Conservation (phyloP, 2,329 filamentous ascomycete species). For the Phialophora chinensis region DNA sequence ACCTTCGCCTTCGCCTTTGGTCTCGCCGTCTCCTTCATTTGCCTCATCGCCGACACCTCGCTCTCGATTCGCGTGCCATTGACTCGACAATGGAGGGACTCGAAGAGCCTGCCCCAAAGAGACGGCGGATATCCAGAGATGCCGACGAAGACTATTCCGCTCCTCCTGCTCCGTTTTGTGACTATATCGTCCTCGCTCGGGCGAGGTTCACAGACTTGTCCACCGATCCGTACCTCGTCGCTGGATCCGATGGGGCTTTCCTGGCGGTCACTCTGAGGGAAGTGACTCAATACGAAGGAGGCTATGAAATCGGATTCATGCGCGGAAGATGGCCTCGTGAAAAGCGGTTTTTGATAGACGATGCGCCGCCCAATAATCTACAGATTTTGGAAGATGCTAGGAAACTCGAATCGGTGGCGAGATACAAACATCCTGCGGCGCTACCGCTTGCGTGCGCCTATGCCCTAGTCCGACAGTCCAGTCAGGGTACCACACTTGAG, state of each 20-base stretch:
- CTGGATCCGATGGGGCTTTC: neutral
- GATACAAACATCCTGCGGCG: slow-evolving; percentile 24
- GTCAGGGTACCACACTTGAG: slow-evolving; percentile 2
- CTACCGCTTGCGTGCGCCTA: slow-evolving; percentile 27
- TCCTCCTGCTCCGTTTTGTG: slow-evolving; percentile 23
- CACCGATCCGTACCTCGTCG: slow-evolving; percentile 2
- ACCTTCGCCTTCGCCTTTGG: neutral
- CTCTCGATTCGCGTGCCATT: too few species aligned
- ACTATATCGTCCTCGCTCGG: slow-evolving; percentile 25
- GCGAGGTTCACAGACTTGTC: slow-evolving; percentile 3
- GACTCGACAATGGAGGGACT: slow-evolving; percentile 7
- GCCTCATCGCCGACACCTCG: neutral
- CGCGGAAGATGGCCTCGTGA: slow-evolving; percentile 18
- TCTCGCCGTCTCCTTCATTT: neutral
- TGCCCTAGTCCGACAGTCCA: slow-evolving; percentile 12
- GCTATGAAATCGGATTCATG: slow-evolving; percentile 10
- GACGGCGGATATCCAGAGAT: slow-evolving; percentile 18
- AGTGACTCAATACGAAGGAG: neutral
- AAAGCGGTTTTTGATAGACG: slow-evolving; percentile 10
- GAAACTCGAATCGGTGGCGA: slow-evolving; percentile 26
- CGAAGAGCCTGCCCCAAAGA: slow-evolving; percentile 23
- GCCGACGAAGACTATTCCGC: neutral
- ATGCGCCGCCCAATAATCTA: neutral
- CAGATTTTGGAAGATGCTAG: slow-evolving; percentile 21
- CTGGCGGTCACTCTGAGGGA: slow-evolving; percentile 21